These are phyloP conservation scores for Triticum dicoccoides DNA, from an alignment of 176 grass and related monocot species.

Conservation along the genomic window DNA sequence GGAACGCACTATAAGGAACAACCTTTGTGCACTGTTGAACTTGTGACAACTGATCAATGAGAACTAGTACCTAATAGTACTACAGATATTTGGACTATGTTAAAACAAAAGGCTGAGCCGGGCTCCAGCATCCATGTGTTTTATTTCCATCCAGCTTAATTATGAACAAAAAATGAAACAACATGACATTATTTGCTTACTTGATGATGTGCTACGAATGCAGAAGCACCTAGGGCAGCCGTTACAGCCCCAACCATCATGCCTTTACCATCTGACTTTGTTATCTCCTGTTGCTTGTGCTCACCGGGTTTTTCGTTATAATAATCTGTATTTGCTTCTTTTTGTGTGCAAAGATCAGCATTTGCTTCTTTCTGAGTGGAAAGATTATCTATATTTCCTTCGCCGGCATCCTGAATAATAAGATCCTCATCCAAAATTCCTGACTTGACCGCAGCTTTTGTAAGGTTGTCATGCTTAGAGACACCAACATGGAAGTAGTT, in stretches of 20 bases:
- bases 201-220: constrained; percentile 75
- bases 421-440: constrained; percentile 30
- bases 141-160: constrained; percentile 12
- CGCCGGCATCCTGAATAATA: constrained; percentile 18
- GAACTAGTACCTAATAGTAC: background rate
- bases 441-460: constrained; percentile 31
- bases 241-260: constrained; percentile 92
- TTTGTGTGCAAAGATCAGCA: constrained; percentile 6
- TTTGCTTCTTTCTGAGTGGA: constrained; percentile 19
- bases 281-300: constrained; percentile 31
- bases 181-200: constrained; percentile 41
- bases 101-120: background rate
- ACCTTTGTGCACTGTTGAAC: background rate
- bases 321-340: constrained; percentile 24
- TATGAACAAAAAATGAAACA: constrained; percentile 11
- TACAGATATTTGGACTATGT: constrained; percentile 13
- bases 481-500: constrained; percentile 63
- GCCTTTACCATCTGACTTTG: constrained; percentile 42
- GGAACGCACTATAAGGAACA: background rate
- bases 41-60: background rate
- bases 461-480: constrained; percentile 43
- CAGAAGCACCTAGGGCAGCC: constrained; percentile 85
- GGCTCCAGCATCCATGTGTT: background rate
- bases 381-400: constrained; percentile 20
- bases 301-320: constrained; percentile 5